Base-by-base conservation (phyloP, 2,329 filamentous ascomycete genomes). In the Pseudogymnoascus pannorum region DNA sequence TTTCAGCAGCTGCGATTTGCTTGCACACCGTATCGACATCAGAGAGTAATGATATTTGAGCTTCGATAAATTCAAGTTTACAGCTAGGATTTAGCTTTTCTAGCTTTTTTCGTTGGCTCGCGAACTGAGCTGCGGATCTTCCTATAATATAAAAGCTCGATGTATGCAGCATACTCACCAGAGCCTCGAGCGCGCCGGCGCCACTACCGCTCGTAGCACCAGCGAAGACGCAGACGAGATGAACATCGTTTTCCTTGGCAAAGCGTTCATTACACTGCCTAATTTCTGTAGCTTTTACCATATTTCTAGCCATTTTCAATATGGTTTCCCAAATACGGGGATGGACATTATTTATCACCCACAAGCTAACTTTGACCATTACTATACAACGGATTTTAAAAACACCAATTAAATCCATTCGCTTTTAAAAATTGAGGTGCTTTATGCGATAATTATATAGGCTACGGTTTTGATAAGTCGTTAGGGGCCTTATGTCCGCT, bases 131-230 rank as follows among this genome's bases (percentile, higher is more conserved):
- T 31, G 44, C 9, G 3, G 44, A 54, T 54, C 44, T 29, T 12
- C 44, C 44, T 29, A 54, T 54, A n/a, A 29, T 18, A 54, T 54
- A 54, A 31, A 48, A 64, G 6, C 62, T 65, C 31, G 64, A 42
- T 1, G 31, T 4, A 8, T 59, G 58, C 1, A 63, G 24, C 40
- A 66, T 64, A 16, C 42, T 33, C 14, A 42, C 59, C 48, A 64
- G 36, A 31, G 35, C 61, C 24, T 63, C 58, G 2, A 66, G 18
- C 1, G 63, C 63, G 20, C 59, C 59, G 5, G 54, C 35, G 31
- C 79, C 79, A 33, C 81, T 77, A 38, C 80, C 80, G 24, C 72
- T 78, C 2, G 79, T 81, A 20, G 71, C 79, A 12, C 80, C 79
- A 12, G 77, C 74, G 64, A 82, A 81, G 62, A 81, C 75, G 22